Evolutionary conservation across 352 stramenopile species (phyloP).

Genomic region (Aphanomyces euteiches): DNA sequence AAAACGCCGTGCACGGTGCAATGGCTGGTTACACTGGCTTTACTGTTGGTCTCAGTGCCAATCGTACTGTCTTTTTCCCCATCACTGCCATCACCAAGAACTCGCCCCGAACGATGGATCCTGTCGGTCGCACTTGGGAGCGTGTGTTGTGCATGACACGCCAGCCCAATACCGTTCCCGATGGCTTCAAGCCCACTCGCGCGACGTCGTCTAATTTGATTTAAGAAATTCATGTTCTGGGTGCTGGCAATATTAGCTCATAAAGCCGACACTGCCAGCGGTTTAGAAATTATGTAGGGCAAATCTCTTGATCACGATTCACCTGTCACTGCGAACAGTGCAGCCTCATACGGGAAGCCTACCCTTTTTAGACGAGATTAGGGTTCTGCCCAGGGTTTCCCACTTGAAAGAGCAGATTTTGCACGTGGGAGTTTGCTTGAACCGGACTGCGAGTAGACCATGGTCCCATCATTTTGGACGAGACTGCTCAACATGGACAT

Average conservation of each 20-base stretch:
- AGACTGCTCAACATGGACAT: too few relatives aligned
- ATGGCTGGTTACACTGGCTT: conserved; percentile 99
- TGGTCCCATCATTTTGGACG: background rate
- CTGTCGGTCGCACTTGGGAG: conserved; percentile 89
- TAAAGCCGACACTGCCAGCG: conserved; percentile 36
- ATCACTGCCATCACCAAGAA: conserved; percentile 83
- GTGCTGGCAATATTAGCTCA: conserved; percentile 46
- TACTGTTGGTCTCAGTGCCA: conserved; percentile 96
- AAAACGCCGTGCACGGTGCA: conserved; percentile 97
- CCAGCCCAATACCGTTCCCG: conserved; percentile 88
- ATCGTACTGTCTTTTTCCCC: conserved; percentile 91
- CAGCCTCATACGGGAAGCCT: conserved; percentile 31
- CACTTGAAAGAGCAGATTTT: background rate
- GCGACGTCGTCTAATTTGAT: conserved; percentile 62
- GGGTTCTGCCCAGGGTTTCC: background rate
- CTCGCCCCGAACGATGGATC: conserved; percentile 87
- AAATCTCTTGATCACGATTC: conserved; percentile 85
- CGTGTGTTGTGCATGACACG: conserved; percentile 92
- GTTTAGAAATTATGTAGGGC: conserved; percentile 70
- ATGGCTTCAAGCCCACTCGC: conserved; percentile 44
- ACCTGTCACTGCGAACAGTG: conserved; percentile 38
- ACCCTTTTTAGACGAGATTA: conserved; percentile 33
- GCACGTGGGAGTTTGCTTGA: background rate
- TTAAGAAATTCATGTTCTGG: conserved; percentile 13
- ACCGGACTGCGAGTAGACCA: background rate